These are phyloP conservation scores for Papiliotrema laurentii DNA, from an alignment of 1,284 basidiomycete genomes.

Conservation along the genomic window DNA sequence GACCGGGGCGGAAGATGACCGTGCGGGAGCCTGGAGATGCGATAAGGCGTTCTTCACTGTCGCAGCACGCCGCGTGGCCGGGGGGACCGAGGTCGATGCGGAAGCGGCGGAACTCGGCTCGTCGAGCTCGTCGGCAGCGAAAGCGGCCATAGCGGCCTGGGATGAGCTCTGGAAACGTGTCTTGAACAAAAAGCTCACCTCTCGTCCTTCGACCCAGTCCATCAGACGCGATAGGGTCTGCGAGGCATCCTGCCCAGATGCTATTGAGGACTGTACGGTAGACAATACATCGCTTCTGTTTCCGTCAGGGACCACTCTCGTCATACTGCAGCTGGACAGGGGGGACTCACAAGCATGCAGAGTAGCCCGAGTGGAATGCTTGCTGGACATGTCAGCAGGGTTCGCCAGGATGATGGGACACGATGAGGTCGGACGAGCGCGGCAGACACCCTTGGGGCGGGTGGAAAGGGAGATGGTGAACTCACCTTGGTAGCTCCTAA, in stretches of 20 bases:
- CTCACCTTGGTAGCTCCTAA: conserved; percentile 47
- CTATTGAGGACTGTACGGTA: conserved; percentile 42
- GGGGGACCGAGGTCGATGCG: conserved; percentile 1
- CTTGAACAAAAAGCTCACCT: conserved; percentile 25
- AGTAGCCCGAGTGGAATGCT: conserved; percentile 48
- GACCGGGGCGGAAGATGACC: conserved; percentile 2
- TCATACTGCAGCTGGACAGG: neutral
- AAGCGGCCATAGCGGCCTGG: conserved; percentile 39
- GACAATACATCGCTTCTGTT: conserved; percentile 41
- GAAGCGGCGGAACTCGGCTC: conserved; percentile 10
- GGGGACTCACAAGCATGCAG: conserved; percentile 41
- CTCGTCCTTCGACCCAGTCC: conserved; percentile 50
- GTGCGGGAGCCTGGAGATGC: neutral
- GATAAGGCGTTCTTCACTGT: neutral
- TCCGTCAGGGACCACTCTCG: conserved; percentile 5
- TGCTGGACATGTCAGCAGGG: conserved; percentile 30
- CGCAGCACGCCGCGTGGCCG: conserved; percentile 6
- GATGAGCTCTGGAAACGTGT: neutral
- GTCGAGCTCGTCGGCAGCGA: conserved; percentile 39
- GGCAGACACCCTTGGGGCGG: neutral
- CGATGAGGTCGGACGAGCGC: too few species aligned
- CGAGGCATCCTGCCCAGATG: conserved; percentile 38
- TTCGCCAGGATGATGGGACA: neutral
- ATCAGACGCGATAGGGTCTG: conserved; percentile 45
- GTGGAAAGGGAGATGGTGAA: conserved; percentile 1